Evolutionary conservation across 805 yeast genomes (phyloP).

Genomic region (Kodamaea leandrae): DNA sequence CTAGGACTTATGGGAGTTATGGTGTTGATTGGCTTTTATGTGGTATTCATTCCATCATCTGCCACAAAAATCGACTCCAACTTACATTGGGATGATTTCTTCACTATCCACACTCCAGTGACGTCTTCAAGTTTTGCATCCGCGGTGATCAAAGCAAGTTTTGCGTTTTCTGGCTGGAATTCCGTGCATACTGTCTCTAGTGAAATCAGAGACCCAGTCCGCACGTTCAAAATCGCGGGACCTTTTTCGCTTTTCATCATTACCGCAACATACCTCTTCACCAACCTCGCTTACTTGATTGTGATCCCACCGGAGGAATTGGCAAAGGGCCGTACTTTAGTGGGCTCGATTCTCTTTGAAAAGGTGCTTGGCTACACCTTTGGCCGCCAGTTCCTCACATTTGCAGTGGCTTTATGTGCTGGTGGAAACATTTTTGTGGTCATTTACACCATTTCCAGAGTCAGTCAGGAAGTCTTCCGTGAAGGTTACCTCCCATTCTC

Average conservation of each 20-base stretch:
- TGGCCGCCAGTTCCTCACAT: constrained; percentile 54
- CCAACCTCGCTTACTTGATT: constrained; percentile 55
- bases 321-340: constrained; percentile 52
- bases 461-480: constrained; percentile 62
- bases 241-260: constrained; percentile 51
- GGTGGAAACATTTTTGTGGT: constrained; percentile 65
- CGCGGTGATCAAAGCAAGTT: constrained; percentile 56
- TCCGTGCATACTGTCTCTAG: constrained; percentile 58
- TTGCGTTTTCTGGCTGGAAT: constrained; percentile 64
- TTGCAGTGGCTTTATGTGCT: constrained; percentile 59
- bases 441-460: constrained; percentile 55
- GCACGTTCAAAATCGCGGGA: constrained; percentile 60
- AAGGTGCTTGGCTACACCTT: constrained; percentile 51
- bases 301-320: constrained; percentile 55
- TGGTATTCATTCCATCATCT: constrained; percentile 46
- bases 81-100: constrained; percentile 31
- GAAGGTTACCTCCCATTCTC: constrained; percentile 62
- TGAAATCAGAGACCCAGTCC: constrained; percentile 57
- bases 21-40: constrained; percentile 58
- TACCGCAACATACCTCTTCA: constrained; percentile 47
- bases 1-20: constrained; percentile 51
- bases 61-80: constrained; percentile 45
- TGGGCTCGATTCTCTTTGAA: constrained; percentile 58
- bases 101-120: constrained; percentile 30
- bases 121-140: constrained; percentile 48